Conservation (phyloP, 352 stramenopile genomes). For the Nothophytophthora sp. region DNA sequence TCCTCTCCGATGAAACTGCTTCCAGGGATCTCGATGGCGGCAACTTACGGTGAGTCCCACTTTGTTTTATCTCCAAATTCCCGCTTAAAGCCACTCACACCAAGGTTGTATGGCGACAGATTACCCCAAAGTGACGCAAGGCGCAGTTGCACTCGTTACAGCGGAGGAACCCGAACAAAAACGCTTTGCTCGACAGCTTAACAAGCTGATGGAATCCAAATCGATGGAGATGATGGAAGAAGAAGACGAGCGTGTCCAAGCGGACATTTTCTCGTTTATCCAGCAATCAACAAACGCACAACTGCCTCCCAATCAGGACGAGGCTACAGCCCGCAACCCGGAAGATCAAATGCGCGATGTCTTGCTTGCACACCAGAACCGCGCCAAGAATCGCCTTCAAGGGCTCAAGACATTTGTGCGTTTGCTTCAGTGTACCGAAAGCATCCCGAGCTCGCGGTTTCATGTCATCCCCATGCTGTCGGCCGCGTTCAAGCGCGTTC, state of each 20-base stretch:
- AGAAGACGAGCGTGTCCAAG: conserved; percentile 83
- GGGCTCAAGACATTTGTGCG: conserved; percentile 70
- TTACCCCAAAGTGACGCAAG: conserved; percentile 25
- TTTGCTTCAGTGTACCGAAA: conserved; percentile 50
- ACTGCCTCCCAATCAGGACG: conserved; percentile 3
- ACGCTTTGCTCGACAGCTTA: conserved; percentile 55
- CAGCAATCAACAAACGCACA: conserved; percentile 45
- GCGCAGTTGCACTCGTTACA: neutral
- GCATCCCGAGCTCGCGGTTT: conserved; percentile 60
- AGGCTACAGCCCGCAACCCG: conserved; percentile 9
- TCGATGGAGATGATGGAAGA: conserved; percentile 76
- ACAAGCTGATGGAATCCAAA: conserved; percentile 74
- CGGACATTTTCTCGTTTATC: conserved; percentile 83
- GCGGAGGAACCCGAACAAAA: conserved; percentile 25
- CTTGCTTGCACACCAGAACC: conserved; percentile 51
- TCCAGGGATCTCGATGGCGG: conserved; percentile 63
- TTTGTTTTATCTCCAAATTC: neutral
- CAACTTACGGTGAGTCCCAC: conserved; percentile 45
- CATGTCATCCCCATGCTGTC: conserved; percentile 79
- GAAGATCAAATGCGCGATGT: conserved; percentile 53
- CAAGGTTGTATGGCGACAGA: conserved; percentile 22
- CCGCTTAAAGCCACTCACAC: conserved; percentile 1
- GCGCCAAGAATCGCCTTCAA: conserved; percentile 47
- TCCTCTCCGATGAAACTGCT: conserved; percentile 67
- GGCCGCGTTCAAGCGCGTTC: conserved; percentile 68